Evolutionary conservation across 2,329 filamentous ascomycete species (phyloP).

Genomic region (Lecanicillium sp.): DNA sequence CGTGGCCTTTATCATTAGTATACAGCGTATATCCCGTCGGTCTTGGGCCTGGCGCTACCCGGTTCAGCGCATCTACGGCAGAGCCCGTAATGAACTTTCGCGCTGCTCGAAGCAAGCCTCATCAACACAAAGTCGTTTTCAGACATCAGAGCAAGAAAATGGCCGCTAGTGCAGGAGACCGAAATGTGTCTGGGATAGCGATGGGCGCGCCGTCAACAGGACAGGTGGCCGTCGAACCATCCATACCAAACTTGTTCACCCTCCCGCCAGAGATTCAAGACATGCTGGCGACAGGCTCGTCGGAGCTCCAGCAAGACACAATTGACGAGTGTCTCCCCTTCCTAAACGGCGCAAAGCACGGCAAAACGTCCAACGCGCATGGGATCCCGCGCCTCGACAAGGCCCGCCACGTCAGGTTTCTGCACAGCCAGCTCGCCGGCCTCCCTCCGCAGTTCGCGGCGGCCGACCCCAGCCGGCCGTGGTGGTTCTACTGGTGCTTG

Average conservation of each 20-base stretch:
- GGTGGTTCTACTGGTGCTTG: constrained; percentile 91
- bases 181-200: too few relatives aligned
- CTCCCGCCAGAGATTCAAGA: constrained; percentile 57
- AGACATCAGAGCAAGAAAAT: constrained; percentile 6
- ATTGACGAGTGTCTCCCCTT: constrained; percentile 62
- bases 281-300: constrained; percentile 58
- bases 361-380: constrained; percentile 53
- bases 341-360: constrained; percentile 47
- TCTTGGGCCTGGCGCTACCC: too few relatives aligned
- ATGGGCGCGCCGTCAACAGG: too few relatives aligned
- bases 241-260: constrained; percentile 50
- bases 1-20: too few relatives aligned
- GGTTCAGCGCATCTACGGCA: too few relatives aligned
- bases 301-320: constrained; percentile 59
- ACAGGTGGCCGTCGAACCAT: neutral
- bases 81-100: constrained; percentile 7
- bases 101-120: constrained; percentile 4
- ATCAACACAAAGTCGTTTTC: constrained; percentile 5
- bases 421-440: constrained; percentile 48
- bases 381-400: constrained; percentile 71
- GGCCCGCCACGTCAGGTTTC: constrained; percentile 51
- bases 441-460: constrained; percentile 65
- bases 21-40: too few relatives aligned
- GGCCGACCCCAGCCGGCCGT: constrained; percentile 82
- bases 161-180: constrained; percentile 4